Evolutionary conservation across 2,329 filamentous ascomycete species (phyloP).

Genomic region (Zopfia rhizophila): DNA sequence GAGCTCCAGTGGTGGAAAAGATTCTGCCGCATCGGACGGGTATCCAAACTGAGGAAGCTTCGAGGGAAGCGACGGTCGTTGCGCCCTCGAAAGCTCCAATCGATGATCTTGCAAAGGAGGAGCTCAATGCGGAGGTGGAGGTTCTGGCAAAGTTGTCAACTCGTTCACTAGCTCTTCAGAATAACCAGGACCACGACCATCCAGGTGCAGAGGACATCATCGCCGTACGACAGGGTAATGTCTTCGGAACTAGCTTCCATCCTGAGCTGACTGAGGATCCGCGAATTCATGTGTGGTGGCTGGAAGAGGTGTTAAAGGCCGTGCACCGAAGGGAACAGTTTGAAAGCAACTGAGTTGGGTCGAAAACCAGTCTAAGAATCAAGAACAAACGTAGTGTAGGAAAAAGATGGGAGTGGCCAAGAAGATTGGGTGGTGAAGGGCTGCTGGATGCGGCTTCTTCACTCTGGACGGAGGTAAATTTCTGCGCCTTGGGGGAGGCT

Average conservation of each 20-base stretch:
- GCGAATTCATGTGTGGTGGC: slow-evolving; percentile 94
- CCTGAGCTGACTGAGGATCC: slow-evolving; percentile 90
- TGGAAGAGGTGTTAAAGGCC: slow-evolving; percentile 70
- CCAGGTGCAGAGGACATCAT: slow-evolving; percentile 74
- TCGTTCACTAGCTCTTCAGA: slow-evolving; percentile 60
- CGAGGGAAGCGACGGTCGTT: slow-evolving; percentile 63
- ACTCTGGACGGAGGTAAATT: too few species aligned
- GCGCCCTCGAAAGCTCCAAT: slow-evolving; percentile 65
- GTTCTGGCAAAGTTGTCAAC: slow-evolving; percentile 68
- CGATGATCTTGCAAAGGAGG: slow-evolving; percentile 56
- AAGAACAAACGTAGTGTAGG: too few species aligned
- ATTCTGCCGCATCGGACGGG: slow-evolving; percentile 67
- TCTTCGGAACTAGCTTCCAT: slow-evolving; percentile 95
- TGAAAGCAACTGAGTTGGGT: too few species aligned
- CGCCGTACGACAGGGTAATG: slow-evolving; percentile 88
- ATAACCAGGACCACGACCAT: slow-evolving; percentile 58
- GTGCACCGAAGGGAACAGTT: slow-evolving; percentile 43
- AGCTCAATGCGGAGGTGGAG: slow-evolving; percentile 63
- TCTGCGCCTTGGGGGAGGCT: too few species aligned
- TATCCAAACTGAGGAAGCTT: slow-evolving; percentile 62
- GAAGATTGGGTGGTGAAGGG: too few species aligned
- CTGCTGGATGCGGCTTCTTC: too few species aligned
- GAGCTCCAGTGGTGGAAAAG: slow-evolving; percentile 91
- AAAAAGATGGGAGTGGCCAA: too few species aligned
- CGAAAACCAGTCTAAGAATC: too few species aligned